Evolutionary conservation across 352 stramenopile genomes (phyloP).

Genomic region (Phytophthora aleatoria): DNA sequence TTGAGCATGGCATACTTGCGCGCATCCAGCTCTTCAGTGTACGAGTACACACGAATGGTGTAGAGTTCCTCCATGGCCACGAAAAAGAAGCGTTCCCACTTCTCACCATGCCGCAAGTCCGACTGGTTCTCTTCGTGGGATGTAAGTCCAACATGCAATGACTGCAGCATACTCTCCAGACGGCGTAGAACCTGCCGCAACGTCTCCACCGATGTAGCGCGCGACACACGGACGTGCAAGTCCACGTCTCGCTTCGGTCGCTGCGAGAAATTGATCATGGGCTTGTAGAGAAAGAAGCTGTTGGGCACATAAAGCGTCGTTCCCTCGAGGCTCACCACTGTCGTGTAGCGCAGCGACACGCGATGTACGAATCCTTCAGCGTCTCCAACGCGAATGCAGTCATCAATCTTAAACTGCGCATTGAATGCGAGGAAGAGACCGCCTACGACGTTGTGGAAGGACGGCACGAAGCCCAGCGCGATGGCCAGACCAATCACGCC

Average conservation of each 20-base stretch:
- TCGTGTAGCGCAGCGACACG: constrained; percentile 86
- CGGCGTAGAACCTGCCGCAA: constrained; percentile 62
- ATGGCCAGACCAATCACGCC: constrained; percentile 85
- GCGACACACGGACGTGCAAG: constrained; percentile 67
- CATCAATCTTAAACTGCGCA: constrained; percentile 87
- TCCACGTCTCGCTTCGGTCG: constrained; percentile 84
- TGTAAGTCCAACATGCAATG: constrained; percentile 82
- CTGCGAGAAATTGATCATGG: constrained; percentile 90
- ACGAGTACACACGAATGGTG: constrained; percentile 84
- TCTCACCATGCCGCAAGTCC: constrained; percentile 78
- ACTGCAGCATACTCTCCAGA: constrained; percentile 84
- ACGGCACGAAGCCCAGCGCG: constrained; percentile 84
- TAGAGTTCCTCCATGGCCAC: constrained; percentile 89
- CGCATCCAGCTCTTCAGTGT: constrained; percentile 85
- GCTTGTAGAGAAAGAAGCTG: constrained; percentile 91
- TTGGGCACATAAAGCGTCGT: constrained; percentile 86
- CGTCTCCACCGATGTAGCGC: constrained; percentile 57
- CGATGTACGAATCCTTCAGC: constrained; percentile 83
- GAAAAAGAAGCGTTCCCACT: constrained; percentile 85
- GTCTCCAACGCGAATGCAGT: constrained; percentile 84
- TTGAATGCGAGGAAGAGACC: constrained; percentile 90
- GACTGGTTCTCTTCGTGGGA: constrained; percentile 88
- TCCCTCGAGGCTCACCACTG: constrained; percentile 77
- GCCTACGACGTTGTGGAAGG: constrained; percentile 88
- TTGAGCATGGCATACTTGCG: constrained; percentile 91